These are phyloP conservation scores for Infundibulicybe gibba DNA, from an alignment of 768 basidiomycete genomes.

Conservation along the genomic window DNA sequence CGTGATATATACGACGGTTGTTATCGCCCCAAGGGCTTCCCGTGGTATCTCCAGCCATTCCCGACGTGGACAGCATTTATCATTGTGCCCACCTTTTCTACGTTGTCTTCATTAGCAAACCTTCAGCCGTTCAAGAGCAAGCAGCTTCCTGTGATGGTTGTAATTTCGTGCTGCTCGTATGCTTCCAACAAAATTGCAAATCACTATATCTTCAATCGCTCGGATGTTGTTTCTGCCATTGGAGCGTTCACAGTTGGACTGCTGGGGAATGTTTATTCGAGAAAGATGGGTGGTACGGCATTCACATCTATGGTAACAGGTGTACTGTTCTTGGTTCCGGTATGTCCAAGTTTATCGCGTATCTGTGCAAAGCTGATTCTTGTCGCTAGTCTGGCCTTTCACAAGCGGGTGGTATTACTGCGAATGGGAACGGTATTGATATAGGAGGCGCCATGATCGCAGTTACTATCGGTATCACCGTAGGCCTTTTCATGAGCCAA, in stretches of 20 bases:
- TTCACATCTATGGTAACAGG: constrained; percentile 92
- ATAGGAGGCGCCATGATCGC: constrained; percentile 86
- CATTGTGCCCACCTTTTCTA: constrained; percentile 74
- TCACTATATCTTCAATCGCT: constrained; percentile 81
- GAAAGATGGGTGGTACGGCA: constrained; percentile 80
- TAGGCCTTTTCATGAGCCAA: constrained; percentile 86
- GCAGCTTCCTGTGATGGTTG: constrained; percentile 79
- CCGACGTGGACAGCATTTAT: constrained; percentile 75
- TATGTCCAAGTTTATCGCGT: constrained; percentile 32
- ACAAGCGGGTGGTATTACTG: constrained; percentile 81
- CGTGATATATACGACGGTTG: constrained; percentile 62
- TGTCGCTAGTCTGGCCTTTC: constrained; percentile 70
- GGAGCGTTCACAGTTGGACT: constrained; percentile 81
- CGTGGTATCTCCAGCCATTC: constrained; percentile 82
- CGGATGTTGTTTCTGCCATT: constrained; percentile 81
- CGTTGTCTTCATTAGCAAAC: constrained; percentile 71
- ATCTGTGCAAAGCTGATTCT: constrained; percentile 1
- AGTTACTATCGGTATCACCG: constrained; percentile 89
- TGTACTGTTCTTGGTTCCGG: constrained; percentile 83
- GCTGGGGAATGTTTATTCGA: constrained; percentile 77
- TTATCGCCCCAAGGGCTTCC: constrained; percentile 57
- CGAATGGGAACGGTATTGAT: constrained; percentile 77
- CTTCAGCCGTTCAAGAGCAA: constrained; percentile 70
- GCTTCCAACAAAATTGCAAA: constrained; percentile 80
- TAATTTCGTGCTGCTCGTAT: constrained; percentile 79